These are phyloP conservation scores for Fomitopsis palustris DNA, from an alignment of 1,284 basidiomycete genomes.

Conservation along the genomic window DNA sequence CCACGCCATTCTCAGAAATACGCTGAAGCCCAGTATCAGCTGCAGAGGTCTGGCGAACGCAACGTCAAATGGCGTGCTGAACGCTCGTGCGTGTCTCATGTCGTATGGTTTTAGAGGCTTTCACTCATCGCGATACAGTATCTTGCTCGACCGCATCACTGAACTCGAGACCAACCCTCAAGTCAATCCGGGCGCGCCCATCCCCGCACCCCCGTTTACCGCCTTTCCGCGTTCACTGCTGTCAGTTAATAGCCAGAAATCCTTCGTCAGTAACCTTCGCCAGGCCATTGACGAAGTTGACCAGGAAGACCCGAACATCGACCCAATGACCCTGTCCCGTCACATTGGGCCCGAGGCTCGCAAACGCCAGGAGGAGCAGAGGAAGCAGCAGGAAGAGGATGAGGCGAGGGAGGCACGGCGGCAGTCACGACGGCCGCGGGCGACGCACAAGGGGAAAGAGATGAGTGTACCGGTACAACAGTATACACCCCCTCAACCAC, in stretches of 20 bases:
- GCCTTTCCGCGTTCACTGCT: constrained; percentile 47
- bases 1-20: constrained; percentile 40
- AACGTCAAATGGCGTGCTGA: constrained; percentile 57
- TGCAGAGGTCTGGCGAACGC: constrained; percentile 52
- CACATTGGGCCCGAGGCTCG: constrained; percentile 43
- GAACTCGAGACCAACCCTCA: constrained; percentile 46
- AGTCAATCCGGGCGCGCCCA: constrained; percentile 18
- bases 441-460: constrained; percentile 37
- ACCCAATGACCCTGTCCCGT: constrained; percentile 44
- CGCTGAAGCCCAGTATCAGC: constrained; percentile 50
- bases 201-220: constrained; percentile 29
- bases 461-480: constrained; percentile 21
- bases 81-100: constrained; percentile 44
- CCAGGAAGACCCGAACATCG: constrained; percentile 40
- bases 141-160: constrained; percentile 53
- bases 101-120: constrained; percentile 3
- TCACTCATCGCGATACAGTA: constrained; percentile 29
- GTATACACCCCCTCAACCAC: constrained; percentile 16
- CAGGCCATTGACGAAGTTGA: constrained; percentile 46
- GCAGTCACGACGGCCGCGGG: constrained; percentile 23
- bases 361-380: constrained; percentile 42
- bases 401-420: constrained; percentile 37
- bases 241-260: constrained; percentile 30
- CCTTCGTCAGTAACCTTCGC: constrained; percentile 42
- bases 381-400: constrained; percentile 37